These are phyloP conservation scores for Lentinula sp. DNA, from an alignment of 768 basidiomycete genomes.

Conservation along the genomic window DNA sequence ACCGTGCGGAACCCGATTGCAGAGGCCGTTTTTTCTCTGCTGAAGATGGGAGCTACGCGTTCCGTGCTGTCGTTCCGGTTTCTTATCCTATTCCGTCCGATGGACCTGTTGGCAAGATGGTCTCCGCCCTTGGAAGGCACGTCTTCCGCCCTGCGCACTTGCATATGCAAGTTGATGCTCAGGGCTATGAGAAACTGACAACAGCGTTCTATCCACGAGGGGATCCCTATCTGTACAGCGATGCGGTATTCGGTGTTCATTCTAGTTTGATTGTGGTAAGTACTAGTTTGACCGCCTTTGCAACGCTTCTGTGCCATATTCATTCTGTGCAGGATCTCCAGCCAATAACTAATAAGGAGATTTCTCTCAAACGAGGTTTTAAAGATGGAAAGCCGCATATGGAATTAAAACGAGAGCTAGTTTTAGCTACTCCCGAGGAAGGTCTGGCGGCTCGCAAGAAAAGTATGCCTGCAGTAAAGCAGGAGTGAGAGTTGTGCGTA, in stretches of 20 bases:
- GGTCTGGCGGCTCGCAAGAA: conserved; percentile 26
- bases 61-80: conserved; percentile 66
- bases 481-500: background rate
- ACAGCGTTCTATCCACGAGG: conserved; percentile 75
- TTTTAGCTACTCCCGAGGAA: conserved; percentile 36
- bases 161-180: conserved; percentile 60
- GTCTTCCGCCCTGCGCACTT: conserved; percentile 76
- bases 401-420: conserved; percentile 33
- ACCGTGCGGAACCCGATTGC: conserved; percentile 60
- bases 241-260: conserved; percentile 81
- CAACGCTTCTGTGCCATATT: background rate
- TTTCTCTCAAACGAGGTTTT: conserved; percentile 53
- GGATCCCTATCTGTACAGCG: conserved; percentile 60
- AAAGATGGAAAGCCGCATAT: conserved; percentile 30
- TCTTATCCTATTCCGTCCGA: conserved; percentile 77
- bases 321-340: conserved; percentile 37
- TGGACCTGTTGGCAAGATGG: conserved; percentile 66
- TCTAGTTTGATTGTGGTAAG: conserved; percentile 70
- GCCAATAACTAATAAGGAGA: conserved; percentile 44
- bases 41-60: conserved; percentile 61
- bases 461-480: conserved; percentile 5
- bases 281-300: conserved; percentile 5
- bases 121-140: conserved; percentile 56
- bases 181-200: conserved; percentile 64
- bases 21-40: conserved; percentile 57